Evolutionary conservation across 108 stramenopile species (phyloP).

Genomic region (Nitzschia sp.): DNA sequence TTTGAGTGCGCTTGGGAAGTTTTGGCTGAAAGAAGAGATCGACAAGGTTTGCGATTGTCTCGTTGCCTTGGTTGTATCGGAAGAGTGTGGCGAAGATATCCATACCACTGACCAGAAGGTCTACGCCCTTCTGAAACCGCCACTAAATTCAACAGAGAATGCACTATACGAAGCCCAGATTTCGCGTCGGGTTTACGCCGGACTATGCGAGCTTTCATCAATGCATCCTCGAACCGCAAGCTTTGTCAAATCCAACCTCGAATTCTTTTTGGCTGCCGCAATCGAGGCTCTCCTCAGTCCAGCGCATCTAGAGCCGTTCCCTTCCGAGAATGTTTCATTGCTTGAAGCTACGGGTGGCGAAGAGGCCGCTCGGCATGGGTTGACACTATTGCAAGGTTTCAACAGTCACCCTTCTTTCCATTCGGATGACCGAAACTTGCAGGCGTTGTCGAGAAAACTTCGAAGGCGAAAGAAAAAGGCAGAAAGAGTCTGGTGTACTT

Average conservation of each 20-base stretch:
- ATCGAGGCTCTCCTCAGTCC: slow-evolving; percentile 28
- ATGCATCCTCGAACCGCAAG: slow-evolving; percentile 1
- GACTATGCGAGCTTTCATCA: slow-evolving; percentile 23
- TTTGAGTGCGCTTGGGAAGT: slow-evolving; percentile 24
- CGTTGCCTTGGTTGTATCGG: slow-evolving; percentile 10
- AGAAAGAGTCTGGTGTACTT: slow-evolving; percentile 16
- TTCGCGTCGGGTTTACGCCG: slow-evolving; percentile 10
- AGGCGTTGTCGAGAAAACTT: slow-evolving; percentile 4
- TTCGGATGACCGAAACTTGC: slow-evolving; percentile 4
- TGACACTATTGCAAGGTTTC: slow-evolving; percentile 22
- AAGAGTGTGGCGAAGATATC: background rate
- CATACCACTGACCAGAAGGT: slow-evolving; percentile 6
- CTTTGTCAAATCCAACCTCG: slow-evolving; percentile 16
- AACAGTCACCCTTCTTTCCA: slow-evolving; percentile 2
- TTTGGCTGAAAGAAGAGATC: slow-evolving; percentile 15
- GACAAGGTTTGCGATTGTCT: slow-evolving; percentile 30
- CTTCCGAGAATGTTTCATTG: slow-evolving; percentile 29
- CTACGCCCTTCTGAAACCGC: background rate
- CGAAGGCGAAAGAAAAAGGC: slow-evolving; percentile 11
- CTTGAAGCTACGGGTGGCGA: slow-evolving; percentile 24
- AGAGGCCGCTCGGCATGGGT: slow-evolving; percentile 9
- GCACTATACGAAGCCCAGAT: slow-evolving; percentile 6
- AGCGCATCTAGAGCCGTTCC: slow-evolving; percentile 26
- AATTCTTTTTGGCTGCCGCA: slow-evolving; percentile 5
- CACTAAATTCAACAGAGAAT: slow-evolving; percentile 13